Evolutionary conservation across 169 alveolate genomes (phyloP).

Genomic region (Cryptosporidium ryanae): DNA sequence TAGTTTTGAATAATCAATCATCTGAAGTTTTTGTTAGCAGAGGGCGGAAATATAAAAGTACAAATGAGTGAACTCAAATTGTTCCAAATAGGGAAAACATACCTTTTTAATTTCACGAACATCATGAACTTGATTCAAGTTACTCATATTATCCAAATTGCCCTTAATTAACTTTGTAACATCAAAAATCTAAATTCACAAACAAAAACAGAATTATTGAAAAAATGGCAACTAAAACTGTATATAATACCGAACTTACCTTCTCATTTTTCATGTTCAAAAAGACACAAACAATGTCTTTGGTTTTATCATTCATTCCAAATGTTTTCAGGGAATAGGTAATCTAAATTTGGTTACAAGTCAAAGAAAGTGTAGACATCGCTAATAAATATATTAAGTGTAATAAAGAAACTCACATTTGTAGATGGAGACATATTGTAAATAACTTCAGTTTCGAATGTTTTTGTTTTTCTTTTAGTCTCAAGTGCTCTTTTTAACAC

Average conservation of each 20-base stretch:
- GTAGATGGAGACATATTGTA: constrained; percentile 73
- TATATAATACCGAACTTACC: constrained; percentile 8
- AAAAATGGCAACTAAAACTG: too few relatives aligned
- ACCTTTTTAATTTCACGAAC: constrained; percentile 37
- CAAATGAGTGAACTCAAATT: too few relatives aligned
- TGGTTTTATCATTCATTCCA: constrained; percentile 41
- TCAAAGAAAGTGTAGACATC: neutral
- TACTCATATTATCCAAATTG: constrained; percentile 3
- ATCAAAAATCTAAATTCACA: constrained; percentile 6
- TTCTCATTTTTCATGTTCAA: constrained; percentile 13
- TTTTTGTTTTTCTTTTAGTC: constrained; percentile 30
- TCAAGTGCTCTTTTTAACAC: constrained; percentile 17
- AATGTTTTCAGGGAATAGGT: constrained; percentile 28
- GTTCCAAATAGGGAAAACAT: neutral
- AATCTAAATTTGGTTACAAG: constrained; percentile 9
- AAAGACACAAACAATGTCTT: constrained; percentile 20
- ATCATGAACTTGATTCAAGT: constrained; percentile 21
- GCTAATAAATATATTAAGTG: neutral
- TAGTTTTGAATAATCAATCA: constrained; percentile 20
- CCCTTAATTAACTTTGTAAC: constrained; percentile 10
- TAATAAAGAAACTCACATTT: constrained; percentile 26
- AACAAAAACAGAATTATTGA: too few relatives aligned
- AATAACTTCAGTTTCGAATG: constrained; percentile 62
- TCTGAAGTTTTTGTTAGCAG: neutral
- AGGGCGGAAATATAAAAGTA: too few relatives aligned